phyloP scores from a whole-genome alignment of 2,329 filamentous ascomycete species.

The Samsoniella hepiali region DNA sequence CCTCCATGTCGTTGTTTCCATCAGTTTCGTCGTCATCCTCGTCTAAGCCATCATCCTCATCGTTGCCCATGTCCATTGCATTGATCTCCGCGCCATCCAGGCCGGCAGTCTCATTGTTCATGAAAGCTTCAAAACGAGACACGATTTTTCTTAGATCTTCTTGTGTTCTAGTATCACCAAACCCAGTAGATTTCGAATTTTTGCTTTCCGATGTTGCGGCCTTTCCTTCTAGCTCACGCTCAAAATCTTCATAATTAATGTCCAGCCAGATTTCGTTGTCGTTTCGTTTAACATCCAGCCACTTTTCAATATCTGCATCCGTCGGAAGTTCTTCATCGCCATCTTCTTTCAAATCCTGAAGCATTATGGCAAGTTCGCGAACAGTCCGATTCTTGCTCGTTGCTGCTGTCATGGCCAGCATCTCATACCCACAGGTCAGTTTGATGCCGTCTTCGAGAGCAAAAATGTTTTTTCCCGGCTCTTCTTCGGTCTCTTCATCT shows the following conservation, averaged over 20 bases:
- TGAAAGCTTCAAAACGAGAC: conserved; percentile 84
- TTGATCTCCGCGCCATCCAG: conserved; percentile 71
- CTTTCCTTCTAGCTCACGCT: conserved; percentile 66
- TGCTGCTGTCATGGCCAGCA: conserved; percentile 67
- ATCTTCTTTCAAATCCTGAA: conserved; percentile 72
- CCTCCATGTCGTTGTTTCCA: conserved; percentile 61
- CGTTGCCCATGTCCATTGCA: conserved; percentile 67
- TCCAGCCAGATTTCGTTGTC: conserved; percentile 91
- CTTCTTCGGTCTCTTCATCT: conserved; percentile 1
- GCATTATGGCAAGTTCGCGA: conserved; percentile 70
- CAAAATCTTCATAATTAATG: conserved; percentile 86
- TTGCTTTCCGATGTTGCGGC: conserved; percentile 35
- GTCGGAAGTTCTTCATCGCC: conserved; percentile 65
- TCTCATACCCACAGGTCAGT: conserved; percentile 84
- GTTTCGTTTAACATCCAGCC: conserved; percentile 60
- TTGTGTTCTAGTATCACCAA: conserved; percentile 66
- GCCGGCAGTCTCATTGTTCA: conserved; percentile 81
- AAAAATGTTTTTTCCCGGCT: conserved; percentile 21
- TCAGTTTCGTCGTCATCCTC: conserved; percentile 47
- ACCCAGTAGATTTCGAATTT: conserved; percentile 36
- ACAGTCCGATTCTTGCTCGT: conserved; percentile 66
- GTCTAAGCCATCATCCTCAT: conserved; percentile 47
- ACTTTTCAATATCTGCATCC: conserved; percentile 67
- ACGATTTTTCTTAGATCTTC: conserved; percentile 87
- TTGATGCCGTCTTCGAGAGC: conserved; percentile 80